These are phyloP conservation scores for Tagetes patula DNA, from an alignment of 129 eudicot species.

Conservation along the genomic window DNA sequence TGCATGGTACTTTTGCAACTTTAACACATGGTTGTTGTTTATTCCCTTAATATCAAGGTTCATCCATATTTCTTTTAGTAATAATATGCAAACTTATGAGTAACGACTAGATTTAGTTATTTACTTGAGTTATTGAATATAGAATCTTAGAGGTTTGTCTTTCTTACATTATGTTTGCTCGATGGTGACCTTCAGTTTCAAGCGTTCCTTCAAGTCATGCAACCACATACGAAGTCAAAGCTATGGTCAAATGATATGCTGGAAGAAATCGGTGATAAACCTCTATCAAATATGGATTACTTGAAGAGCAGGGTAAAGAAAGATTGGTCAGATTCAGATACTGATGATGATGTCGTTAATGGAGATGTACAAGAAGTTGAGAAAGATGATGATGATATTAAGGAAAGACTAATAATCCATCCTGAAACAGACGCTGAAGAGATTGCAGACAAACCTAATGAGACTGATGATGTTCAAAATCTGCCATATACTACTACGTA, in stretches of 20 bases:
- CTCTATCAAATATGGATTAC: conserved; percentile 74
- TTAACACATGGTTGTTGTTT: too few species aligned
- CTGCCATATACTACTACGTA: conserved; percentile 93
- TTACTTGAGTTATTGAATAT: too few species aligned
- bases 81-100: too few species aligned
- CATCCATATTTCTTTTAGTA: too few species aligned
- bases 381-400: conserved; percentile 22
- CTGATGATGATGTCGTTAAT: conserved; percentile 44
- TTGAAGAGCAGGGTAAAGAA: conserved; percentile 77
- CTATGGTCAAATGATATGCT: conserved; percentile 84
- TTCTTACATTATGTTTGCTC: too few species aligned
- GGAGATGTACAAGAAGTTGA: conserved; percentile 32
- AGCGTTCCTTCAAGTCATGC: conserved; percentile 88
- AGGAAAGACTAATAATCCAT: conserved; percentile 9
- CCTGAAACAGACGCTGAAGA: conserved; percentile 34
- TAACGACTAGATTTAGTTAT: too few species aligned
- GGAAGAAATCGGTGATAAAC: conserved; percentile 44
- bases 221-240: conserved; percentile 77
- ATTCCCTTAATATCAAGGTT: too few species aligned
- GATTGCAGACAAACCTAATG: conserved; percentile 28
- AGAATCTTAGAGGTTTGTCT: too few species aligned
- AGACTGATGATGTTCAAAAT: conserved; percentile 46
- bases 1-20: too few species aligned
- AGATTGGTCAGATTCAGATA: conserved; percentile 85
- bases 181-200: conserved; percentile 65